phyloP scores from a whole-genome alignment of 176 grass and related monocot genomes.

The Elymus sibiricus region DNA sequence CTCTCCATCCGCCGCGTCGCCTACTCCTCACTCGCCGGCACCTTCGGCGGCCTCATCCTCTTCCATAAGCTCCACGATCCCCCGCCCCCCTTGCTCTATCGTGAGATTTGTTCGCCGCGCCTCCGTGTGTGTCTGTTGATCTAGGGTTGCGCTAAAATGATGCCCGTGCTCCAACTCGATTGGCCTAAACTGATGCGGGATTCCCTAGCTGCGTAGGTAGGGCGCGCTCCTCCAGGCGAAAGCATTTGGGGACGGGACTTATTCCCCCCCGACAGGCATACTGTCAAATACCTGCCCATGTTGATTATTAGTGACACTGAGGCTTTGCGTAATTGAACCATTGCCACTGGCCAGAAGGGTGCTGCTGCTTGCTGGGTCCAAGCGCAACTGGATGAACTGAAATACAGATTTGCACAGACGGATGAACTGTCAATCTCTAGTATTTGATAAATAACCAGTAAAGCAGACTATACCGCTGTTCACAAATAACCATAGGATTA shows the following conservation, averaged over 20 bases:
- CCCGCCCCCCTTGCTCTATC: not conserved
- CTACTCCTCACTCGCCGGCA: slow-evolving; percentile 74
- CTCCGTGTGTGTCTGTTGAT: too few relatives aligned
- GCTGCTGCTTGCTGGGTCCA: slow-evolving; percentile 86
- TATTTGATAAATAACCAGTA: not conserved
- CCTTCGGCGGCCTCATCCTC: slow-evolving; percentile 75
- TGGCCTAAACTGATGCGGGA: not conserved
- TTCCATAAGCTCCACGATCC: slow-evolving; percentile 43
- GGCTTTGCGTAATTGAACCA: slow-evolving; percentile 69
- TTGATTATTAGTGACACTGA: slow-evolving; percentile 83
- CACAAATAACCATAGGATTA: not conserved
- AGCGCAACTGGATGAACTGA: slow-evolving; percentile 84
- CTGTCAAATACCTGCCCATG: slow-evolving; percentile 78
- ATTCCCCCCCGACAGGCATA: not conserved
- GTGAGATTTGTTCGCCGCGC: slow-evolving; percentile 18
- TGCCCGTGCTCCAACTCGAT: not conserved
- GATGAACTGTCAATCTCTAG: not conserved
- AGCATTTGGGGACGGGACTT: too few relatives aligned
- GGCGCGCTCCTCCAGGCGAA: too few relatives aligned
- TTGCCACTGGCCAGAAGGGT: slow-evolving; percentile 64
- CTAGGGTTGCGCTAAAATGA: not conserved
- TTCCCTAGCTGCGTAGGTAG: too few relatives aligned
- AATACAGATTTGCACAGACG: slow-evolving; percentile 28
- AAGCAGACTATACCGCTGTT: not conserved
- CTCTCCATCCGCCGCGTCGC: slow-evolving; percentile 18